Evolutionary conservation across 1,284 basidiomycete species (phyloP).

Genomic region (Fomitopsis pinicola): DNA sequence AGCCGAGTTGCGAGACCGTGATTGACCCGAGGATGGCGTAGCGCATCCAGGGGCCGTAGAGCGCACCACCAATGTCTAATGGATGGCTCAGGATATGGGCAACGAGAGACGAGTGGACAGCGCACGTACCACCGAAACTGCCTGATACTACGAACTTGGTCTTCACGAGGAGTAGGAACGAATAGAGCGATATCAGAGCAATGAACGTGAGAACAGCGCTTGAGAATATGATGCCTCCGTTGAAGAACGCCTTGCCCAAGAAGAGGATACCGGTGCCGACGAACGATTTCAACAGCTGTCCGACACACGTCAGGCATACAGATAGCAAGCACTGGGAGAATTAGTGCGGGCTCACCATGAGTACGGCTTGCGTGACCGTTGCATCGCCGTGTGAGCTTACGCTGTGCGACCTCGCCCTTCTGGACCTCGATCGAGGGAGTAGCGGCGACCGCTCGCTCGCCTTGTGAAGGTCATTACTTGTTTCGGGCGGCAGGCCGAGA

Average conservation of each 20-base stretch:
- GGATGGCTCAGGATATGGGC: slow-evolving; percentile 2
- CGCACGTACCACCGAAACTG: slow-evolving; percentile 77
- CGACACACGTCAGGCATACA: slow-evolving; percentile 1
- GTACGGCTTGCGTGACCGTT: slow-evolving; percentile 81
- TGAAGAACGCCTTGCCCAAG: slow-evolving; percentile 95
- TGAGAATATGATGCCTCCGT: slow-evolving; percentile 94
- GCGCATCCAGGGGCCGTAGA: slow-evolving; percentile 95
- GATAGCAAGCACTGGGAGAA: slow-evolving; percentile 1
- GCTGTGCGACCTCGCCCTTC: slow-evolving; percentile 47
- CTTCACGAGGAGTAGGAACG: slow-evolving; percentile 90
- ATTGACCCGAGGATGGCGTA: slow-evolving; percentile 87
- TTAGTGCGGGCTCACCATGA: slow-evolving; percentile 60
- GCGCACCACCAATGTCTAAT: slow-evolving; percentile 86
- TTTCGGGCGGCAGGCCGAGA: slow-evolving; percentile 21
- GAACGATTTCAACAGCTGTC: slow-evolving; percentile 87
- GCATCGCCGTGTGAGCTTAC: slow-evolving; percentile 75
- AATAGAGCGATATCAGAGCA: slow-evolving; percentile 87
- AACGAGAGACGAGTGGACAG: background rate
- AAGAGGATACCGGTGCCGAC: slow-evolving; percentile 96
- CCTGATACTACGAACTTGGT: slow-evolving; percentile 89
- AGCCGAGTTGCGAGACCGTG: slow-evolving; percentile 86
- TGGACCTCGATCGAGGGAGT: slow-evolving; percentile 42
- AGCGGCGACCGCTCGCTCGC: slow-evolving; percentile 28
- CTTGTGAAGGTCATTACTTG: slow-evolving; percentile 19
- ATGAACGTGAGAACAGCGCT: slow-evolving; percentile 75